phyloP scores from a whole-genome alignment of 306 rosid species.

The Cucumis sativus region Cucumber_9930_V3 NC_026656.2:5912001-5912500 shows the following conservation, averaged over 20 bases:
- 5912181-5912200: conserved; percentile 1
- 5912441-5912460: neutral
- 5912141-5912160: neutral
- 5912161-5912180: conserved; percentile 9
- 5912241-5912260: conserved; percentile 15
- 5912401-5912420: neutral
- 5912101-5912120: conserved; percentile 21
- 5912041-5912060: neutral
- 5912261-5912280: conserved; percentile 14
- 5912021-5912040: neutral
- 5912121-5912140: conserved; percentile 23
- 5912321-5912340: conserved; percentile 28
- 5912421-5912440: neutral
- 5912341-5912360: neutral
- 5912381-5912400: neutral
- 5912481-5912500: neutral
- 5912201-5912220: conserved; percentile 24
- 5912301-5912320: conserved; percentile 9
- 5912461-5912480: neutral
- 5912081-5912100: conserved; percentile 13
- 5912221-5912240: conserved; percentile 21
- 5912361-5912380: neutral
- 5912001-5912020: neutral
- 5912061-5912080: neutral
- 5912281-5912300: neutral